Base-by-base conservation (phyloP, 2,329 filamentous ascomycete genomes). In the Aspergillus caelatus region DNA sequence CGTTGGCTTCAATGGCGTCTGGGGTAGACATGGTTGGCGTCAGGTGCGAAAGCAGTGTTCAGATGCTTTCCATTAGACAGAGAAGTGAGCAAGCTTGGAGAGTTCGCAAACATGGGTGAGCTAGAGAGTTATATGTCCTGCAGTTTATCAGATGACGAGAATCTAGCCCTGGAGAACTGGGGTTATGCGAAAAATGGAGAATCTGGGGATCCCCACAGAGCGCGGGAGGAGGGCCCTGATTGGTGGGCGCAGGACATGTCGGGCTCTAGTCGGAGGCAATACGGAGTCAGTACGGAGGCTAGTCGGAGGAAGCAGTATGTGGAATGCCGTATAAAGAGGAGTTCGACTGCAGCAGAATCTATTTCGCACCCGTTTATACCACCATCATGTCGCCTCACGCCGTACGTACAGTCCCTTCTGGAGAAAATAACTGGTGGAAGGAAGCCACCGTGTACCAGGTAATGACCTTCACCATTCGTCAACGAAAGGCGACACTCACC, bases 361-460 rank as follows among this genome's bases (percentile, higher is more conserved):
- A 34, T 54, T 36, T 36, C 10, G 3, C 39, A 19, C 19, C 52
- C 16, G 30, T 23, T 54, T 21, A 54, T 10, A 11, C 19, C 14
- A 6, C 5, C 19, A 39, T 46, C 19, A 70, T 70, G 68, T 70
- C 68, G 45, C 68, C 68, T 8, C 62, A 63, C 26, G 67, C 68
- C 12, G 55, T 57, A 19, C 36, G 60, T 19, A 39, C 39, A 1
- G 67, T 70, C 28, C 67, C 68, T 11, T 68, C 66, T 7, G 68
- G 67, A 53, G 62, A 61, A 7, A 70, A 70, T 56, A 71, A 71
- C 55, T 78, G 76, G 76, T 78, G 76, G 76, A 76, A 78, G 63
- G 74, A 77, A 63, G 74, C 70, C 21, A 72, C 72, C 2, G 66
- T 78, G 41, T 78, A 78, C 57, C 73, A 77, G 61, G 67, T 70